Conservation (phyloP, 2,329 filamentous ascomycete genomes). For the Plenodomus lindquistii region DNA sequence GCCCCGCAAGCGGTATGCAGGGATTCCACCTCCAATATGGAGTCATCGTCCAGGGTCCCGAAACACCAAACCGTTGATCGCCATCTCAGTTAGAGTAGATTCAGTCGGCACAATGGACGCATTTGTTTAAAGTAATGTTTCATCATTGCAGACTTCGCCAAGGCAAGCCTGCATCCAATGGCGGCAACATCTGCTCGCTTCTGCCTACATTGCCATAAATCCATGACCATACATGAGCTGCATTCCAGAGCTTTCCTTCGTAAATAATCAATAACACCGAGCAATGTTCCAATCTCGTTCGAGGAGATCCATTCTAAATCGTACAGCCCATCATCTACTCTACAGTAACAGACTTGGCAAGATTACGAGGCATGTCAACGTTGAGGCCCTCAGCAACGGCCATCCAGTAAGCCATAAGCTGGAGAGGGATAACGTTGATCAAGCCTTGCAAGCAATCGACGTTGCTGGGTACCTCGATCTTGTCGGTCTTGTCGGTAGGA, state of each 20-base stretch:
- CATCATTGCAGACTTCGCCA: neutral
- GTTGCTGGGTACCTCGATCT: conserved; percentile 95
- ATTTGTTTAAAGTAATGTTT: neutral
- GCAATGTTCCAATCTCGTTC: conserved; percentile 26
- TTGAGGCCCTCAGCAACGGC: conserved; percentile 95
- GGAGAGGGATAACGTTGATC: conserved; percentile 94
- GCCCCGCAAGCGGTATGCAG: conserved; percentile 20
- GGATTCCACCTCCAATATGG: conserved; percentile 11
- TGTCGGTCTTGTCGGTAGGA: conserved; percentile 82
- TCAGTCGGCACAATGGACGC: neutral
- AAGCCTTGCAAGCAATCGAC: conserved; percentile 95
- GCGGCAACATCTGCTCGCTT: conserved; percentile 16
- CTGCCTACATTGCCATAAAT: conserved; percentile 21
- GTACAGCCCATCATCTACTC: conserved; percentile 65
- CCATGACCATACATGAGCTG: conserved; percentile 12
- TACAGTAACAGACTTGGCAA: conserved; percentile 98
- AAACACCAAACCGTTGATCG: conserved; percentile 5
- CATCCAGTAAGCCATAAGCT: conserved; percentile 98
- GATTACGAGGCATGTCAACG: conserved; percentile 97
- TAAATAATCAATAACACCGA: conserved; percentile 31
- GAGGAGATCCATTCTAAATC: conserved; percentile 15
- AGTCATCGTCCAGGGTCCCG: conserved; percentile 17
- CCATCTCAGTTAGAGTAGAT: neutral
- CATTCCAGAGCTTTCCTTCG: conserved; percentile 24
- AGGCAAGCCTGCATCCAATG: conserved; percentile 11